Evolutionary conservation across 2,329 filamentous ascomycete genomes (phyloP), one percentile per base, ranked within the genome.

Genomic region (Cadophora gregata): DNA sequence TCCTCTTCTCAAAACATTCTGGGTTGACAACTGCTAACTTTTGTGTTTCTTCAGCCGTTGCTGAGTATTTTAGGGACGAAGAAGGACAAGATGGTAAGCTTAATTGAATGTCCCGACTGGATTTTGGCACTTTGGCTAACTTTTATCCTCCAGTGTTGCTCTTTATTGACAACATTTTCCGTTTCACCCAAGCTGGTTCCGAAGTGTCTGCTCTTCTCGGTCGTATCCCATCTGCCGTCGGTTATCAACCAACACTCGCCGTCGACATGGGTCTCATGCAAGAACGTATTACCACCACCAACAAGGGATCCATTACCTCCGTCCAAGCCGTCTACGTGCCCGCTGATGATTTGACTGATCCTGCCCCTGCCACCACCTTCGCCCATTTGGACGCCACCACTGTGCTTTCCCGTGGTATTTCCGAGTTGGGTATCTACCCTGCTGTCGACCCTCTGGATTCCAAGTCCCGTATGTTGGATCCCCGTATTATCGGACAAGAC

Each of bases 81-180:
- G 86, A 90, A 75, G 94, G 94, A 76, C 94, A 97, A 87, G 94
- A 97, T 85, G 91, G 89, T 91, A 80, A 79, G 88, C 78, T 16
- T 73, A 33, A 21, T 53, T 42, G 9, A 24, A 53, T 51, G 45
- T 16, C 48, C 48, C 58, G 10, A 14, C n/a, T 14, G 12, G 5
- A 38, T 33, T 48, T 16, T 29, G 33, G 6, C 56, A 29, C 45
- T 56, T 50, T 31, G 58, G 65, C 77, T 79, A 72, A 80, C 68
- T 31, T 33, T 31, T 33, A 6, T n/a, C n/a, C n/a, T n/a, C n/a
- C 67, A 91, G 93, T 97, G 88, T 88, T 97, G 81, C 93, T 97
- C 83, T 97, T 98, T 88, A 98, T 98, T 83, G 96, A 99, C 91
- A 99, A 99, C 89, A 98, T 99, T 85, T 98, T 97, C 93, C 92